A percentile compares a stretch with the other conserved stretches of the same genome.
phyloP scores from a whole-genome alignment of 352 stramenopile genomes.

The Globisporangium emineosum region DNA sequence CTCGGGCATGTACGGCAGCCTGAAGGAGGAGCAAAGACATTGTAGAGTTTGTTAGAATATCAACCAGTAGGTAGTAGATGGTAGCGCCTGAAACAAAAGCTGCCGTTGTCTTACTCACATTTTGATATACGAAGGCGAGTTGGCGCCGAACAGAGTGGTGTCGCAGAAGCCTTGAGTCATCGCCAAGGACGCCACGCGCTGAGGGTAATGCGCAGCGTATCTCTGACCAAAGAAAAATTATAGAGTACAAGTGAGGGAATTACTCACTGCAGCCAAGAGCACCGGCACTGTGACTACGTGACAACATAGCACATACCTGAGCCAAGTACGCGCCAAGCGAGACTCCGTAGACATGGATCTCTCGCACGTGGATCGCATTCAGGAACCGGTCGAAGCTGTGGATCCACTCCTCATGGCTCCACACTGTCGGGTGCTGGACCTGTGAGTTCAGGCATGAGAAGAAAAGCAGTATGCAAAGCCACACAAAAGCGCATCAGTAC shows the following conservation, averaged over 20 bases:
- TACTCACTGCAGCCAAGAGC: too few relatives aligned
- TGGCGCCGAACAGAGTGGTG: slow-evolving; percentile 38
- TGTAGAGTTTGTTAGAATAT: background rate
- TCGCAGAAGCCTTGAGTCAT: slow-evolving; percentile 72
- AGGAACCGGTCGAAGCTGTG: slow-evolving; percentile 81
- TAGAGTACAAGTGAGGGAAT: too few relatives aligned
- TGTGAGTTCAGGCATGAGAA: slow-evolving; percentile 10
- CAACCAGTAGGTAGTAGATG: background rate
- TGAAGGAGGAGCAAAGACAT: slow-evolving; percentile 14
- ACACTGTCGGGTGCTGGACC: slow-evolving; percentile 72
- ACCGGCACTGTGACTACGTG: too few relatives aligned
- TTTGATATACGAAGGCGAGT: slow-evolving; percentile 38
- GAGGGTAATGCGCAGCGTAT: slow-evolving; percentile 56
- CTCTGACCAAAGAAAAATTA: slow-evolving; percentile 24
- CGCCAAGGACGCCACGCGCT: slow-evolving; percentile 51
- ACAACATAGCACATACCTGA: slow-evolving; percentile 31
- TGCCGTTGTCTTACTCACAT: slow-evolving; percentile 29
- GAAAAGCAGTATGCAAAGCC: too few relatives aligned
- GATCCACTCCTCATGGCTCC: slow-evolving; percentile 80
- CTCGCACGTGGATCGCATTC: slow-evolving; percentile 48
- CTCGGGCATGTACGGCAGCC: slow-evolving; percentile 61
- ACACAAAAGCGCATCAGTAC: too few relatives aligned
- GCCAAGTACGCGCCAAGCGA: slow-evolving; percentile 68
- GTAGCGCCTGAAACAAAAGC: background rate
- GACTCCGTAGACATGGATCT: slow-evolving; percentile 69